phyloP scores from a whole-genome alignment of 1,284 basidiomycete genomes.

The Irpex sp. region DNA sequence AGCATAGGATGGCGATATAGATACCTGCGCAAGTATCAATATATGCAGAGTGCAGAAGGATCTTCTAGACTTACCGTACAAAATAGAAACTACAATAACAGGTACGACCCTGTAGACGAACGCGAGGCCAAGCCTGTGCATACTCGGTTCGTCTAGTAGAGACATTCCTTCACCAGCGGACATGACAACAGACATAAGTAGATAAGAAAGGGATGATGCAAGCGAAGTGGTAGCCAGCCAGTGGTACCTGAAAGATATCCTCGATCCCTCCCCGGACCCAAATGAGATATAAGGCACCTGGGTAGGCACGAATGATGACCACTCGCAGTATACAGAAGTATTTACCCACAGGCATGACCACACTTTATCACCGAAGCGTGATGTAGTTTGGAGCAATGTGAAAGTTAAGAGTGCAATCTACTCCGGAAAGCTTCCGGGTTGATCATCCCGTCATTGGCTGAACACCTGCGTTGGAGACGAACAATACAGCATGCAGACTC shows the following conservation, averaged over 20 bases:
- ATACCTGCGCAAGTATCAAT: slow-evolving; percentile 1
- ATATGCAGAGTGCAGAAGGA: background rate
- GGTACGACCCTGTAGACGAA: slow-evolving; percentile 12
- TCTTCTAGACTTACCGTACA: slow-evolving; percentile 7
- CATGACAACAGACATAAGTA: background rate
- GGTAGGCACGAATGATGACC: background rate
- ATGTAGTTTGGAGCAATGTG: background rate
- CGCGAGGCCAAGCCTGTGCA: slow-evolving; percentile 11
- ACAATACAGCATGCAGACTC: background rate
- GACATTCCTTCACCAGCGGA: slow-evolving; percentile 1
- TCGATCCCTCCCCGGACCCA: too few species aligned
- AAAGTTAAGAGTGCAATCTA: background rate
- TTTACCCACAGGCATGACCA: background rate
- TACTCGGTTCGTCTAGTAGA: slow-evolving; percentile 11
- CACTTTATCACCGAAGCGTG: background rate
- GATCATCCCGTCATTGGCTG: background rate
- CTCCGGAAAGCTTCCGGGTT: background rate
- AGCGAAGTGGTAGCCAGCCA: background rate
- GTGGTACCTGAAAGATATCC: background rate
- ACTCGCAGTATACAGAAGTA: background rate
- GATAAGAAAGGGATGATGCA: background rate
- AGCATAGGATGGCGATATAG: slow-evolving; percentile 12
- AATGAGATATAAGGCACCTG: background rate
- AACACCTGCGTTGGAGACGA: background rate
- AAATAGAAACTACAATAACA: slow-evolving; percentile 10